phyloP scores from a whole-genome alignment of 2,329 filamentous ascomycete genomes.

The Colletotrichum sp. region DNA sequence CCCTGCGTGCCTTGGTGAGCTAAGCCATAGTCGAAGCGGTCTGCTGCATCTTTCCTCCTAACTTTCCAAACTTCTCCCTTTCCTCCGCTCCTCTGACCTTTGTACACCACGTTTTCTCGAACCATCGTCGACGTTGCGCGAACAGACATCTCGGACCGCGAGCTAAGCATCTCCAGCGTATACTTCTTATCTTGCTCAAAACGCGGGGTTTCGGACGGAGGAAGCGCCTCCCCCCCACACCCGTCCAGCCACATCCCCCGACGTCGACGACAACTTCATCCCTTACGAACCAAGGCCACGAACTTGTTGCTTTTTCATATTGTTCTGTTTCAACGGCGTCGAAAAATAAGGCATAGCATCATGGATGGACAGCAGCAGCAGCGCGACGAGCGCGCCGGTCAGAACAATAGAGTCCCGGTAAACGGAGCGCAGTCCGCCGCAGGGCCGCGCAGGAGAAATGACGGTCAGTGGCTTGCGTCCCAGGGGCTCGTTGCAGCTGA shows the following conservation, averaged over 20 bases:
- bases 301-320: background rate
- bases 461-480: conserved; percentile 24
- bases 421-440: conserved; percentile 13
- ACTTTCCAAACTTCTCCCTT: background rate
- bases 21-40: conserved; percentile 14
- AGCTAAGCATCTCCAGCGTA: conserved; percentile 13
- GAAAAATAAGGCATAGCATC: background rate
- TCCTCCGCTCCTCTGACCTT: background rate
- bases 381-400: conserved; percentile 24
- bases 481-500: conserved; percentile 2
- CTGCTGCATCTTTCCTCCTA: conserved; percentile 1
- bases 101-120: background rate
- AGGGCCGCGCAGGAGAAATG: conserved; percentile 20
- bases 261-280: background rate
- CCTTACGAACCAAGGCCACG: background rate
- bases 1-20: conserved; percentile 17
- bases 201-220: conserved; percentile 21
- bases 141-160: conserved; percentile 20
- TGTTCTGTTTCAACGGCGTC: background rate
- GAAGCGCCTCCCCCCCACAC: conserved; percentile 12
- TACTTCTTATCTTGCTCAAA: conserved; percentile 17
- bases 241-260: conserved; percentile 9
- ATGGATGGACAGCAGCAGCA: conserved; percentile 20
- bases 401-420: conserved; percentile 22
- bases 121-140: conserved; percentile 1